Evolutionary conservation across 805 yeast species (phyloP).

Genomic region (Wickerhamiella domercqiae): DNA sequence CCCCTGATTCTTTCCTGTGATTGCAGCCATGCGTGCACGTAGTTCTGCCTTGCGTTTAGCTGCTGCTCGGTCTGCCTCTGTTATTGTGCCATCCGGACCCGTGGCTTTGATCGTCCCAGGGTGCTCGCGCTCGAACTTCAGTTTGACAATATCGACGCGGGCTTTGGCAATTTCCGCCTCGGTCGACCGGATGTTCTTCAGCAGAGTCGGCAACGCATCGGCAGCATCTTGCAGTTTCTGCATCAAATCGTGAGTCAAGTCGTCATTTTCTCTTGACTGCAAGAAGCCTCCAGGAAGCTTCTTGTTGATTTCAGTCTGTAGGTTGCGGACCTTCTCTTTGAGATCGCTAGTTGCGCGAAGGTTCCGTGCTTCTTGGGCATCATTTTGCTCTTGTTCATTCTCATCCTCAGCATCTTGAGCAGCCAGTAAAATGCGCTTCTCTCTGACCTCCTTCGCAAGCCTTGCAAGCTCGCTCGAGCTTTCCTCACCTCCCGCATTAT

Average conservation of each 20-base stretch:
- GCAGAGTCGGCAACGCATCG: constrained; percentile 56
- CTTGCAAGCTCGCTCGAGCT: constrained; percentile 27
- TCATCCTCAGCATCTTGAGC: constrained; percentile 48
- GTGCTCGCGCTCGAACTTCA: constrained; percentile 39
- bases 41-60: constrained; percentile 67
- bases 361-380: constrained; percentile 26
- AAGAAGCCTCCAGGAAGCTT: constrained; percentile 17
- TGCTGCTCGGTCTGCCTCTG: constrained; percentile 68
- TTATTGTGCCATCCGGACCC: constrained; percentile 74
- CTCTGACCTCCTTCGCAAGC: constrained; percentile 50
- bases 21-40: constrained; percentile 79
- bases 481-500: constrained; percentile 1
- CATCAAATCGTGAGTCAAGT: constrained; percentile 32
- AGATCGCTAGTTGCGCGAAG: constrained; percentile 45
- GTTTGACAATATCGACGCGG: constrained; percentile 48
- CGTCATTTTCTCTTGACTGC: constrained; percentile 13
- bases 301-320: constrained; percentile 31
- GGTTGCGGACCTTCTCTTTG: constrained; percentile 39
- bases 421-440: constrained; percentile 53
- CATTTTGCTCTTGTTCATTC: constrained; percentile 25
- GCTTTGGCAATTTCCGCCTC: constrained; percentile 55
- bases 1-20: constrained; percentile 63
- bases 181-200: constrained; percentile 43
- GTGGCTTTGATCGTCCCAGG: constrained; percentile 68
- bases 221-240: constrained; percentile 46